A percentile compares a stretch with the other conserved stretches of the same genome.
phyloP scores from a whole-genome alignment of 148 eudicot genomes.

The Beta vulgaris region DNA sequence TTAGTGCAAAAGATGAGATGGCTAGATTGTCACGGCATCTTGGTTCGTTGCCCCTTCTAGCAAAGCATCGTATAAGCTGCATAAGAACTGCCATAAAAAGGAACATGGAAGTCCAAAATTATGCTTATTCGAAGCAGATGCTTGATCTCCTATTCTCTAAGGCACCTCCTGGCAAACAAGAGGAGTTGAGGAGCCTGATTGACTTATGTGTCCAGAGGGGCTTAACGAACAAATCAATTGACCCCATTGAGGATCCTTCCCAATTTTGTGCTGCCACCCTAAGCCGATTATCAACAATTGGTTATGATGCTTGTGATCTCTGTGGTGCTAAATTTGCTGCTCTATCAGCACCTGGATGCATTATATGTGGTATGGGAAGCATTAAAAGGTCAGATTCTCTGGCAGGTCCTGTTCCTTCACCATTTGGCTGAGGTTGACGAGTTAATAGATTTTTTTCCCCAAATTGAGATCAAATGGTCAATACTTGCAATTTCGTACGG shows the following conservation, averaged over 20 bases:
- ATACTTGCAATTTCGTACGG: no score
- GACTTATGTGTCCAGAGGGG: slow-evolving; percentile 91
- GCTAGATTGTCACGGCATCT: slow-evolving; percentile 86
- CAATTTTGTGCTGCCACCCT: slow-evolving; percentile 98
- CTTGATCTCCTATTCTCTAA: slow-evolving; percentile 84
- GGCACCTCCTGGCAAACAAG: slow-evolving; percentile 93
- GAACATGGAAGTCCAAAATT: slow-evolving; percentile 95
- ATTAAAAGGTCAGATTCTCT: slow-evolving; percentile 91
- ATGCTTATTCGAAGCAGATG: slow-evolving; percentile 88
- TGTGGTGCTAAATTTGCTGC: slow-evolving; percentile 97
- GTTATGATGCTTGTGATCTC: slow-evolving; percentile 92
- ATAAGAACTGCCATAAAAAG: slow-evolving; percentile 91
- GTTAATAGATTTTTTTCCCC: background rate
- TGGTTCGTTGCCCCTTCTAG: slow-evolving; percentile 91
- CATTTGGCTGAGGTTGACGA: slow-evolving; percentile 58
- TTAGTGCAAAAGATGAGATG: slow-evolving; percentile 98
- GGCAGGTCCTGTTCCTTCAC: slow-evolving; percentile 77
- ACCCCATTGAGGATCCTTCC: slow-evolving; percentile 93
- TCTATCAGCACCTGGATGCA: slow-evolving; percentile 82
- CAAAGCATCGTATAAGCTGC: slow-evolving; percentile 91
- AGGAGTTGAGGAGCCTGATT: slow-evolving; percentile 83
- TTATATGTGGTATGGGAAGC: slow-evolving; percentile 98
- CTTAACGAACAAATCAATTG: slow-evolving; percentile 79
- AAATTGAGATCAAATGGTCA: background rate
- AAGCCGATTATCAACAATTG: slow-evolving; percentile 93